Conservation (phyloP, 2,329 filamentous ascomycete species). For the Capronia epimyces region DNA sequence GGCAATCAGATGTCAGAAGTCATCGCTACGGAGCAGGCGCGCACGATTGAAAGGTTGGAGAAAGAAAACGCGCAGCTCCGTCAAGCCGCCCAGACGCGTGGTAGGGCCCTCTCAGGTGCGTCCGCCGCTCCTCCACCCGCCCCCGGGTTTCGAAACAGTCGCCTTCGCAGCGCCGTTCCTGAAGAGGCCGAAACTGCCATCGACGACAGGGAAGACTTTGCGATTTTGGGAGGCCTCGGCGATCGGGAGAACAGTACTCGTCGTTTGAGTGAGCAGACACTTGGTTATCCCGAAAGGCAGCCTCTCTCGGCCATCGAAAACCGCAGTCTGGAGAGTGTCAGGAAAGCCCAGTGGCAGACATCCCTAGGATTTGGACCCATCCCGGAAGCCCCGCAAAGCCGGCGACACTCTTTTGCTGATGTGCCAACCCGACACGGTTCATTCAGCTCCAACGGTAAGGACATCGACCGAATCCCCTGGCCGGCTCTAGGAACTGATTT, state of each 20-base stretch:
- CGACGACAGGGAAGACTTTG: slow-evolving; percentile 43
- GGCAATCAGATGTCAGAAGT: slow-evolving; percentile 34
- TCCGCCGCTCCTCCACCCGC: slow-evolving; percentile 32
- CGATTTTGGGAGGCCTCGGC: slow-evolving; percentile 32
- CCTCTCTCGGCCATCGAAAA: slow-evolving; percentile 37
- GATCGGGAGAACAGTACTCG: slow-evolving; percentile 38
- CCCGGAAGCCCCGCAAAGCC: slow-evolving; percentile 45
- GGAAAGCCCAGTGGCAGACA: slow-evolving; percentile 48
- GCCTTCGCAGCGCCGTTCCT: slow-evolving; percentile 39
- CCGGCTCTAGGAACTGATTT: slow-evolving; percentile 11
- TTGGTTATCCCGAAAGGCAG: slow-evolving; percentile 39
- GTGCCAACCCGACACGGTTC: slow-evolving; percentile 46
- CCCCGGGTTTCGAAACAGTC: slow-evolving; percentile 36
- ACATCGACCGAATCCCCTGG: slow-evolving; percentile 8
- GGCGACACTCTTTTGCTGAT: slow-evolving; percentile 49
- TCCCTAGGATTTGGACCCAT: slow-evolving; percentile 46
- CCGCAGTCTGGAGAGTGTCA: slow-evolving; percentile 42
- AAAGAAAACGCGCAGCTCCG: slow-evolving; percentile 45
- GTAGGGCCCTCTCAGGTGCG: slow-evolving; percentile 40
- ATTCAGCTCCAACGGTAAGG: slow-evolving; percentile 37
- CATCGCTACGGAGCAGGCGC: slow-evolving; percentile 39
- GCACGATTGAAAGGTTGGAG: slow-evolving; percentile 44
- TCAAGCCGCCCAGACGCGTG: slow-evolving; percentile 40
- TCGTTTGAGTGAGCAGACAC: slow-evolving; percentile 43
- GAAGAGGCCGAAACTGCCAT: slow-evolving; percentile 43